Evolutionary conservation across 148 eudicot species (phyloP).

Genomic region (Dianthus caryophyllus): DNA sequence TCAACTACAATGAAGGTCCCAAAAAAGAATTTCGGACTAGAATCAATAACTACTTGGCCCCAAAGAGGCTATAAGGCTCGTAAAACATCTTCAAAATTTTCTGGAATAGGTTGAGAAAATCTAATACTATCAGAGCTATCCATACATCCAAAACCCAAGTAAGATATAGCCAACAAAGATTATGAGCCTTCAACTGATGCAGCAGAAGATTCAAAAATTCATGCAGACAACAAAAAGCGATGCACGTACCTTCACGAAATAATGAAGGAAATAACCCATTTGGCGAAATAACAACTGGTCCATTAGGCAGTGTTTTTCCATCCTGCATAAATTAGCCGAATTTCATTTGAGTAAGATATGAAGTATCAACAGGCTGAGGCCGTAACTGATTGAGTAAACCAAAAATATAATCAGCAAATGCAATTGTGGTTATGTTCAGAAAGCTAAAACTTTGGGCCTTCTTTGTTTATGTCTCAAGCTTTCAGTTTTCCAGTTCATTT

Average conservation of each 20-base stretch:
- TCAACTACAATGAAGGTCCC: no score
- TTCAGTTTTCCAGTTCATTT: no score
- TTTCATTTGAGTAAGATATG: not conserved
- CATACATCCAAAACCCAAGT: no score
- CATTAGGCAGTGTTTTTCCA: slow-evolving; percentile 87
- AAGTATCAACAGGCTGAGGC: not conserved
- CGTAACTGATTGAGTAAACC: not conserved
- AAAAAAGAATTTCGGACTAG: no score
- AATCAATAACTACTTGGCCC: no score
- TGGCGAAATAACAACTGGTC: slow-evolving; percentile 98
- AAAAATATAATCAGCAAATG: not conserved
- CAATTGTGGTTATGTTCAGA: not conserved
- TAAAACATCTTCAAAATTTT: no score
- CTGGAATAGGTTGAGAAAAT: no score
- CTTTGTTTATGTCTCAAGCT: no score
- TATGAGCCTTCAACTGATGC: no score
- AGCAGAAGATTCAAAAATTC: not conserved
- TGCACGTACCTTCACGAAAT: slow-evolving; percentile 74
- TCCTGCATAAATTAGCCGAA: slow-evolving; percentile 51
- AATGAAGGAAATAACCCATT: slow-evolving; percentile 95
- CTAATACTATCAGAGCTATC: no score
- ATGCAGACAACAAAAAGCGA: not conserved
- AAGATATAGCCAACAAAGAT: no score
- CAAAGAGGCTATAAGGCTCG: no score
- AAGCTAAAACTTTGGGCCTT: not conserved